Evolutionary conservation across 2,329 filamentous ascomycete species (phyloP).

Genomic region (Rasamsonia emersonii): DNA sequence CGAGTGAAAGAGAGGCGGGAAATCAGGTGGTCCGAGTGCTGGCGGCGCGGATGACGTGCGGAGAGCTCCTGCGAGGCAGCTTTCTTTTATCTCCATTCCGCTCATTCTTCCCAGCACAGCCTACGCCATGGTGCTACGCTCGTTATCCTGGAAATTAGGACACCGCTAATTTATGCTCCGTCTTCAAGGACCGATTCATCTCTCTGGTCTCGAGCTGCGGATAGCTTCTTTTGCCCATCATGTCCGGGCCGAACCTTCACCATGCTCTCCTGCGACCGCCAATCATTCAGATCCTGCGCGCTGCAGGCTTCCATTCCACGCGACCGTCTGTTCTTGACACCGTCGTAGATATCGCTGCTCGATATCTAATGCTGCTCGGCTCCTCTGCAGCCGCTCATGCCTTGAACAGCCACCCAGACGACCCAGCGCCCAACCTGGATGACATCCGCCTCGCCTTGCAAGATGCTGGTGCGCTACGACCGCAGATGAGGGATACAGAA

Average conservation of each 20-base stretch:
- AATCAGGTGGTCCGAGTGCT: no score
- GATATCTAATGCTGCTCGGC: slow-evolving; percentile 70
- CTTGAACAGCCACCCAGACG: slow-evolving; percentile 56
- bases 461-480: slow-evolving; percentile 66
- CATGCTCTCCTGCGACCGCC: slow-evolving; percentile 77
- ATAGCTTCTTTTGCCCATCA: slow-evolving; percentile 24
- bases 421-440: slow-evolving; percentile 56
- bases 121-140: no score
- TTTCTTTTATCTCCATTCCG: no score
- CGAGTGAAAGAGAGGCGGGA: no score
- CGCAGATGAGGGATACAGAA: slow-evolving; percentile 58
- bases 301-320: slow-evolving; percentile 79
- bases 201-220: no score
- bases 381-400: slow-evolving; percentile 64
- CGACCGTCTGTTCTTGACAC: slow-evolving; percentile 76
- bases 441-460: slow-evolving; percentile 82
- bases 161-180: no score
- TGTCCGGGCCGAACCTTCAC: slow-evolving; percentile 46
- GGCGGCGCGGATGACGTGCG: no score
- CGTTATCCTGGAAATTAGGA: no score
- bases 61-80: no score
- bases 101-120: no score
- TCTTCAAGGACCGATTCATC: no score
- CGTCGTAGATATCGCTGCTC: slow-evolving; percentile 74
- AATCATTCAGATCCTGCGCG: slow-evolving; percentile 83